phyloP scores from a whole-genome alignment of 2,329 filamentous ascomycete species.

The Colletotrichum chrysophilum region DNA sequence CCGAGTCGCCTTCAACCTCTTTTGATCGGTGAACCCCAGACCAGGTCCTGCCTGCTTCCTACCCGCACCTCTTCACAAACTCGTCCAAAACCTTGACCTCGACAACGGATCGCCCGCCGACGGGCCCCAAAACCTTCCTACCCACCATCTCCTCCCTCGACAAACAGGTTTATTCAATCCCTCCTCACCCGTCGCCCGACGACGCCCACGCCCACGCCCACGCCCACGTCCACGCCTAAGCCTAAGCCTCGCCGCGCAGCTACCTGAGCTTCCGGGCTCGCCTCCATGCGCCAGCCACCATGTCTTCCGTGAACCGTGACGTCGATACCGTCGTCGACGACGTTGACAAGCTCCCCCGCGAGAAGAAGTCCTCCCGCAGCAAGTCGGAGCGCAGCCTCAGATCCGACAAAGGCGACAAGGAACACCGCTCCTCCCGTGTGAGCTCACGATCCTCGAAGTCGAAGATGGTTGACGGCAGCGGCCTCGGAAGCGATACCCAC shows the following conservation, averaged over 20 bases:
- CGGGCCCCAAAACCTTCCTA: not conserved
- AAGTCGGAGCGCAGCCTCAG: constrained; percentile 20
- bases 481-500: constrained; percentile 4
- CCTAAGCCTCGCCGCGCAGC: not conserved
- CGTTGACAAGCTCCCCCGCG: constrained; percentile 31
- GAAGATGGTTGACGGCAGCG: constrained; percentile 22
- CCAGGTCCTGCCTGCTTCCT: constrained; percentile 16
- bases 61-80: constrained; percentile 9
- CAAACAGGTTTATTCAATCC: not conserved
- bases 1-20: constrained; percentile 2
- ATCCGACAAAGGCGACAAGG: constrained; percentile 25
- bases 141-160: not conserved
- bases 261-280: constrained; percentile 17
- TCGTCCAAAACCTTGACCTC: constrained; percentile 7
- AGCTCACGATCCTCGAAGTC: constrained; percentile 22
- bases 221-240: too few species aligned
- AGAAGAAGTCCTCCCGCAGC: constrained; percentile 29
- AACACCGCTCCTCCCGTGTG: constrained; percentile 25
- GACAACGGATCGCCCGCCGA: constrained; percentile 3
- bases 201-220: not conserved
- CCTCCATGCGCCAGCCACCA: constrained; percentile 28
- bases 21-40: constrained; percentile 16
- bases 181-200: not conserved
- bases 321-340: constrained; percentile 39
- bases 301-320: constrained; percentile 49